Percentiles rank a stretch among this genome's conserved stretches.
Evolutionary conservation across 2,329 filamentous ascomycete species (phyloP).

Genomic region (Colletotrichum horii): DNA sequence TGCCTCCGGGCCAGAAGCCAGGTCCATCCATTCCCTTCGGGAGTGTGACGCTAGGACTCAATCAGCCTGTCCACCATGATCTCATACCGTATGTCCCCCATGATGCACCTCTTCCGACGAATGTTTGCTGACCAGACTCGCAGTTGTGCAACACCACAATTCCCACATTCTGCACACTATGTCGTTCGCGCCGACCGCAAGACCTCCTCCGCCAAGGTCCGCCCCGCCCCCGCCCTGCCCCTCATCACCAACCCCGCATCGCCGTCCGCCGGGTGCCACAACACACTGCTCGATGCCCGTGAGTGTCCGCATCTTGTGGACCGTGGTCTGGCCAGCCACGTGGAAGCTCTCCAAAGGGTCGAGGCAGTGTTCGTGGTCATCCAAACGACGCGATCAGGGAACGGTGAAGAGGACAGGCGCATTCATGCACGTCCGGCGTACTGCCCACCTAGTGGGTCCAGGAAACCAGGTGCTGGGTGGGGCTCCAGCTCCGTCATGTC

Average conservation of each 20-base stretch:
- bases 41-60: neutral
- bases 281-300: neutral
- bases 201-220: neutral
- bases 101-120: neutral
- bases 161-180: neutral
- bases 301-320: neutral
- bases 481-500: too few species aligned
- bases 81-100: neutral
- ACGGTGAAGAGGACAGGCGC: neutral
- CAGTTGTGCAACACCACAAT: neutral
- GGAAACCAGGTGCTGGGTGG: neutral
- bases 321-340: neutral
- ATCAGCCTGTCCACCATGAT: neutral
- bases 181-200: neutral
- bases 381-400: neutral
- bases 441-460: neutral
- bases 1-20: neutral
- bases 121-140: neutral
- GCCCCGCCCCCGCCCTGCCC: neutral
- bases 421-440: neutral
- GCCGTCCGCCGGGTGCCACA: neutral
- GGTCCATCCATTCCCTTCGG: neutral
- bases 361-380: neutral
- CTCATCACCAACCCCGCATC: neutral
- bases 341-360: neutral